Conservation (phyloP, 495 filamentous ascomycete genomes). For the Oleoguttula mirabilis region DNA sequence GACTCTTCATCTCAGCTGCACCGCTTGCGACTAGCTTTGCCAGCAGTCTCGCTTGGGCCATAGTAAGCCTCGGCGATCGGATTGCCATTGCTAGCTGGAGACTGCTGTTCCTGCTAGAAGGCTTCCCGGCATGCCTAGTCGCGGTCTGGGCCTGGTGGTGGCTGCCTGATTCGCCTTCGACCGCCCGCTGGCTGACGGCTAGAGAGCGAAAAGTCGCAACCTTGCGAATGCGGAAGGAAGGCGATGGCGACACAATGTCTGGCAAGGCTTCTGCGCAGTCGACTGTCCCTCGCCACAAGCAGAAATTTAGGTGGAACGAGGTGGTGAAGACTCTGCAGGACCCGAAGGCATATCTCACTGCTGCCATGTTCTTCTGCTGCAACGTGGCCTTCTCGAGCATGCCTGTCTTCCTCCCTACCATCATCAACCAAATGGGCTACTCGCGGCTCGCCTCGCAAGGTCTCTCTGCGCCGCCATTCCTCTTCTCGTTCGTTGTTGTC, state of each 20-base stretch:
- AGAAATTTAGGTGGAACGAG: slow-evolving; percentile 38
- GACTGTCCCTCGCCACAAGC: slow-evolving; percentile 9
- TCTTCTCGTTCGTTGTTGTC: slow-evolving; percentile 27
- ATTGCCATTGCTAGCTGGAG: slow-evolving; percentile 48
- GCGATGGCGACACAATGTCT: slow-evolving; percentile 9
- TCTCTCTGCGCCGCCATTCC: slow-evolving; percentile 29
- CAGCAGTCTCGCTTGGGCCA: slow-evolving; percentile 49
- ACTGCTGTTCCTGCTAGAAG: slow-evolving; percentile 48
- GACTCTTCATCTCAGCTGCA: slow-evolving; percentile 51
- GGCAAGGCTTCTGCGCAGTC: slow-evolving; percentile 1
- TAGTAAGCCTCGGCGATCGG: slow-evolving; percentile 34
- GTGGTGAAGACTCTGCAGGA: slow-evolving; percentile 44
- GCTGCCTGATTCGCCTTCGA: slow-evolving; percentile 44
- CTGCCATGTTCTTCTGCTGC: slow-evolving; percentile 38
- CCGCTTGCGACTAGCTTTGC: slow-evolving; percentile 58
- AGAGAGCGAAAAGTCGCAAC: slow-evolving; percentile 38
- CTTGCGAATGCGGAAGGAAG: slow-evolving; percentile 37
- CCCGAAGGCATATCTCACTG: slow-evolving; percentile 57
- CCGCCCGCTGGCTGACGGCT: slow-evolving; percentile 37
- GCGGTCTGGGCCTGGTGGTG: slow-evolving; percentile 42
- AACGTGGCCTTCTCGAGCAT: slow-evolving; percentile 31
- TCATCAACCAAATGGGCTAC: slow-evolving; percentile 29
- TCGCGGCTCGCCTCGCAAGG: slow-evolving; percentile 25
- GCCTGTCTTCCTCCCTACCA: slow-evolving; percentile 32
- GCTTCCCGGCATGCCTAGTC: slow-evolving; percentile 48